Percentiles rank a stretch among this genome's conserved stretches.
Conservation (phyloP, 2,329 filamentous ascomycete species). For the Diaporthe sp. region DNA sequence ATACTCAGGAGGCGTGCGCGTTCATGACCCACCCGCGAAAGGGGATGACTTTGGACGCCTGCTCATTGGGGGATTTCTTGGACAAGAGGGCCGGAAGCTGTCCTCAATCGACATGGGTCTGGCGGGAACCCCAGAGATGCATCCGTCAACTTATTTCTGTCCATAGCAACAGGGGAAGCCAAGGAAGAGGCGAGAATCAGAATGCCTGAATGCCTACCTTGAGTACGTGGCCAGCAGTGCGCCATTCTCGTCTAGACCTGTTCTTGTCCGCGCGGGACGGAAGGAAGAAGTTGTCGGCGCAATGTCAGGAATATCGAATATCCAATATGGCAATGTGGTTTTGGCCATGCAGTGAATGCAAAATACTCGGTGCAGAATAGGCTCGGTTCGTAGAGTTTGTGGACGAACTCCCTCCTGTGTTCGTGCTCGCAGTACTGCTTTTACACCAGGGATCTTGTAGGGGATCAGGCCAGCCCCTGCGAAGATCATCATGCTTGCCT, state of each 20-base stretch:
- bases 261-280: too few species aligned
- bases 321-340: too few species aligned
- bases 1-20: slow-evolving; percentile 10
- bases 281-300: neutral
- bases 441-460: neutral
- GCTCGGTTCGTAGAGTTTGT: neutral
- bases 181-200: too few species aligned
- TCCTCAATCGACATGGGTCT: neutral
- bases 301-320: neutral
- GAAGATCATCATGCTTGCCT: slow-evolving; percentile 10
- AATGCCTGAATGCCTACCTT: neutral
- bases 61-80: slow-evolving; percentile 2
- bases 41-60: slow-evolving; percentile 2
- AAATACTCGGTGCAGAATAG: neutral
- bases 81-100: neutral
- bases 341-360: neutral
- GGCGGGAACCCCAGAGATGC: neutral
- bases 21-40: slow-evolving; percentile 16
- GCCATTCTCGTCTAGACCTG: neutral
- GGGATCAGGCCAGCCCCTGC: neutral
- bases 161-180: neutral
- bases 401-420: neutral
- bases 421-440: neutral
- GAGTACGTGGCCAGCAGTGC: neutral
- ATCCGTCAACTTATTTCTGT: slow-evolving; percentile 10